Evolutionary conservation across 2,329 filamentous ascomycete genomes (phyloP), one percentile per base, ranked within the genome.

Genomic region (Botrytis porri): DNA sequence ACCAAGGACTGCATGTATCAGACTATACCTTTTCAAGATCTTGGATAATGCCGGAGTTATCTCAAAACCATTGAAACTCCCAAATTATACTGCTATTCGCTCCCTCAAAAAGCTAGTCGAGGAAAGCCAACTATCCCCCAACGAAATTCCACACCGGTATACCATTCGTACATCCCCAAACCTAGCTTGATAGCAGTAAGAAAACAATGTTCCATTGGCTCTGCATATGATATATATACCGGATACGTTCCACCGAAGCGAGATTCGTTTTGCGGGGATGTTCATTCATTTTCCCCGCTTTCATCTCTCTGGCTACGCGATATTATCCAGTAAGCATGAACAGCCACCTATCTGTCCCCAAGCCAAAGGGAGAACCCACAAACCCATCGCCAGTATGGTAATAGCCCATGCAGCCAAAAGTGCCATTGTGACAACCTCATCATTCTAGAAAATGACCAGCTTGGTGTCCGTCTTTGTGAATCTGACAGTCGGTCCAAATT

Each of bases 1-100:
- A n/a, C 12, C 12, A n/a, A 54, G 25, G n/a, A 14, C 12, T 12
- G 14, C 14, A 14, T 51, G 10, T n/a, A 51, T 14, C 48, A 51
- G 3, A 51, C 12, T 14, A 7, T n/a, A 0, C 25, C 48, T 14
- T 51, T 51, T 1, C 4, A 10, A 51, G 10, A n/a, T 51, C 4
- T n/a, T n/a, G n/a, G 4, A 51, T 2, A 0, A n/a, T n/a, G 2
- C 25, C 10, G 0, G 5, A 51, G 7, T 14, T 3, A n/a, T 51
- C 2, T n/a, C 1, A n/a, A n/a, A 3, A n/a, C 25, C 48, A n/a
- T 25, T 25, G 4, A n/a, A 51, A 51, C 12, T 51, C 48, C 1
- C 25, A 16, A n/a, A 0, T n/a, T 7, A 16, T 6, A n/a, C n/a
- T n/a, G 10, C 2, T n/a, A 2, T n/a, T 12, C 4, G 12, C n/a